Percentiles rank a stretch among this genome's conserved stretches.
phyloP scores from a whole-genome alignment of 2,329 filamentous ascomycete species.

The Monosporascus sp. region DNA sequence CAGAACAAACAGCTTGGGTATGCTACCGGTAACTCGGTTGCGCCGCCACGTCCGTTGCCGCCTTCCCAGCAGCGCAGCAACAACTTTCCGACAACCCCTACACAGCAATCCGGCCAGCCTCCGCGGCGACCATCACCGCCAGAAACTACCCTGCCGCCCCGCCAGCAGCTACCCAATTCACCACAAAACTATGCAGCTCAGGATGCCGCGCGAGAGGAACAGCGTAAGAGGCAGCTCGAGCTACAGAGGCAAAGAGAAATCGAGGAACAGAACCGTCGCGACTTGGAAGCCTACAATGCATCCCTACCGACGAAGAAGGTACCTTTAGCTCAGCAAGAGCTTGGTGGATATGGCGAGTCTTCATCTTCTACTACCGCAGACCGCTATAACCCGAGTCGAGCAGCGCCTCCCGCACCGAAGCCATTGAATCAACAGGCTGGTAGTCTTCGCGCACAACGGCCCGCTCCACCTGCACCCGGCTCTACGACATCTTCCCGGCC shows the following conservation, averaged over 20 bases:
- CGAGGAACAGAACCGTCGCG: slow-evolving; percentile 65
- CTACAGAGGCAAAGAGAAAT: slow-evolving; percentile 52
- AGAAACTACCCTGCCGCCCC: slow-evolving; percentile 44
- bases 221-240: slow-evolving; percentile 59
- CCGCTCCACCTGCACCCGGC: slow-evolving; percentile 67
- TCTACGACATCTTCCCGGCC: slow-evolving; percentile 39
- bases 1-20: slow-evolving; percentile 61
- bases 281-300: slow-evolving; percentile 85
- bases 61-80: slow-evolving; percentile 41
- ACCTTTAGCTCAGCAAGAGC: slow-evolving; percentile 82
- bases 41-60: slow-evolving; percentile 64
- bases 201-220: slow-evolving; percentile 49
- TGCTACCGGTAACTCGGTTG: slow-evolving; percentile 52
- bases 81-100: slow-evolving; percentile 31
- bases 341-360: slow-evolving; percentile 55
- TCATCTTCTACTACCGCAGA: slow-evolving; percentile 38
- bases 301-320: slow-evolving; percentile 77
- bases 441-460: slow-evolving; percentile 66
- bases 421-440: slow-evolving; percentile 48
- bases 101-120: slow-evolving; percentile 31
- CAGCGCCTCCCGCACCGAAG: slow-evolving; percentile 76
- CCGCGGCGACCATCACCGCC: slow-evolving; percentile 41
- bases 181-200: slow-evolving; percentile 49
- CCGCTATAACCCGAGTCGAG: slow-evolving; percentile 80
- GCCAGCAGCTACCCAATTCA: slow-evolving; percentile 54